A percentile compares a stretch with the other conserved stretches of the same genome.
Evolutionary conservation across 2,329 filamentous ascomycete species (phyloP).

Genomic region (Xylariaceae sp.): DNA sequence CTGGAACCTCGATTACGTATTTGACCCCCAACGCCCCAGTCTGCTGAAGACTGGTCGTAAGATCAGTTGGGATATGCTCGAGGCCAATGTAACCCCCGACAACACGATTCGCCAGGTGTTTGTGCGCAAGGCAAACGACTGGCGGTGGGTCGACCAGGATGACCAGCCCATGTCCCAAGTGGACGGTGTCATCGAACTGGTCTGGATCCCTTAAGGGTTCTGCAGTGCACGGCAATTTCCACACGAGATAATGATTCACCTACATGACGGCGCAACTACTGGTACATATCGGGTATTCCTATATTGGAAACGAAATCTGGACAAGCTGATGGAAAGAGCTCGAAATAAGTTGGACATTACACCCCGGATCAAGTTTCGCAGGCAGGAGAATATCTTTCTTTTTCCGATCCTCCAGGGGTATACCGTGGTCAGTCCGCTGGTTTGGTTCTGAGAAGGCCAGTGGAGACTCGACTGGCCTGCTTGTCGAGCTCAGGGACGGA

Average conservation of each 20-base stretch:
- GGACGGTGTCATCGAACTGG: conserved; percentile 52
- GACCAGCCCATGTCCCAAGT: conserved; percentile 46
- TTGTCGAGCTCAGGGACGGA: not conserved
- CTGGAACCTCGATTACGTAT: conserved; percentile 48
- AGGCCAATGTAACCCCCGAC: conserved; percentile 43
- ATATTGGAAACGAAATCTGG: conserved; percentile 16
- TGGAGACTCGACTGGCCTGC: not conserved
- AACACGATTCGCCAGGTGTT: conserved; percentile 50
- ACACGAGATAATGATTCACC: conserved; percentile 19
- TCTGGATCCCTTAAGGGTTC: conserved; percentile 44
- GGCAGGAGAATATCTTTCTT: not conserved
- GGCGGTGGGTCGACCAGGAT: conserved; percentile 45
- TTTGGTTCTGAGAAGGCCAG: not conserved
- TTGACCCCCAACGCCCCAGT: conserved; percentile 45
- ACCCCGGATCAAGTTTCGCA: not conserved
- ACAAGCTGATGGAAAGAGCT: conserved; percentile 6
- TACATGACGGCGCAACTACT: conserved; percentile 21
- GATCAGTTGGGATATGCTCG: conserved; percentile 50
- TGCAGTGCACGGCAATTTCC: conserved; percentile 7
- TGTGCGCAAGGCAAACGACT: conserved; percentile 47
- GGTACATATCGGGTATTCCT: conserved; percentile 21
- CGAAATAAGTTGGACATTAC: conserved; percentile 3
- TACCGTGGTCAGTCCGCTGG: not conserved
- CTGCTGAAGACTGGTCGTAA: conserved; percentile 46
- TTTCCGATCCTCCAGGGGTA: not conserved